Percentiles rank a stretch among this genome's conserved stretches.
Evolutionary conservation across 2,329 filamentous ascomycete genomes (phyloP).

Genomic region (Monosporascus sp.): DNA sequence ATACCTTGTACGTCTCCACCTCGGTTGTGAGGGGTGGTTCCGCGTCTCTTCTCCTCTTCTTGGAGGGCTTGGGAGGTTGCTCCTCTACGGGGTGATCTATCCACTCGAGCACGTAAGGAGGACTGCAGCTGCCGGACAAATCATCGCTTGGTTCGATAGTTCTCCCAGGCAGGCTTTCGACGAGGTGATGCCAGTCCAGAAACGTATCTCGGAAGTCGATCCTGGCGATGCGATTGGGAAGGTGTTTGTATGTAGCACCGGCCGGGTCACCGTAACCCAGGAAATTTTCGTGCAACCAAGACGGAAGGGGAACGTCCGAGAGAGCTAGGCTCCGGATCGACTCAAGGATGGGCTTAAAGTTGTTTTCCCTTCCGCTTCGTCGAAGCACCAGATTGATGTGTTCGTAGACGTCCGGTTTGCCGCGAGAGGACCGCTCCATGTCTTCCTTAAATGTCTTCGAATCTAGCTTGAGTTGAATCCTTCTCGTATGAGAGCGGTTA

Average conservation of each 20-base stretch:
- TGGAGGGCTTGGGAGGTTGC: constrained; percentile 57
- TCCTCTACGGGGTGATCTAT: constrained; percentile 49
- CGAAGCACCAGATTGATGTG: constrained; percentile 81
- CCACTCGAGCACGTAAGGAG: constrained; percentile 80
- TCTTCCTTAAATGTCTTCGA: constrained; percentile 72
- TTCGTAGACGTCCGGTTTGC: constrained; percentile 76
- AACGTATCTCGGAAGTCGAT: constrained; percentile 94
- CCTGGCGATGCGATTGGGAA: constrained; percentile 70
- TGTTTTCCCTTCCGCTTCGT: constrained; percentile 84
- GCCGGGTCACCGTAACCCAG: constrained; percentile 94
- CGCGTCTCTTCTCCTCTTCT: constrained; percentile 80
- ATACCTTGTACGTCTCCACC: constrained; percentile 69
- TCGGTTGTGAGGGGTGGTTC: constrained; percentile 60
- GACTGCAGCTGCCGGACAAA: constrained; percentile 68
- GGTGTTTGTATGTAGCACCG: constrained; percentile 76
- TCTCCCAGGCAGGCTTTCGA: constrained; percentile 84
- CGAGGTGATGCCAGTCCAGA: constrained; percentile 88
- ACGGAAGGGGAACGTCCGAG: constrained; percentile 78
- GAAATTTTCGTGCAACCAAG: constrained; percentile 95
- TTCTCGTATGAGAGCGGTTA: constrained; percentile 55
- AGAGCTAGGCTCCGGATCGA: constrained; percentile 83
- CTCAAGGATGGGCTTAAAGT: constrained; percentile 90
- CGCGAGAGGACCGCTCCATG: constrained; percentile 56
- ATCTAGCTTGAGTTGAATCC: constrained; percentile 78
- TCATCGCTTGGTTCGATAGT: constrained; percentile 74